These are phyloP conservation scores for Rubroshorea leprosula DNA, from an alignment of 345 rosid species.

Conservation along the genomic window DNA sequence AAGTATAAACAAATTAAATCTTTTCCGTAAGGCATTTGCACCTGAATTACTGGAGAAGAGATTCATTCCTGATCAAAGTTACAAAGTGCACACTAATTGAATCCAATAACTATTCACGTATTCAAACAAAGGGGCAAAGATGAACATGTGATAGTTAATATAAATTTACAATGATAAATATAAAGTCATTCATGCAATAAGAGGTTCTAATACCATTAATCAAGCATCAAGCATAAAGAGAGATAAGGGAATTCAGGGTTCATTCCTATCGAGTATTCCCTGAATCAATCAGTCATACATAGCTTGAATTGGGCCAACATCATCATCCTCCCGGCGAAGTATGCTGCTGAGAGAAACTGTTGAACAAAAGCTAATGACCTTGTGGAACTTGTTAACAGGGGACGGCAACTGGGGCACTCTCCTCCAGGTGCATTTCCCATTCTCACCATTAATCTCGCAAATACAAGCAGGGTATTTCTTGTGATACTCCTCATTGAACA, in stretches of 20 bases:
- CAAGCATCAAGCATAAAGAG: constrained; percentile 2
- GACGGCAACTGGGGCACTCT: constrained; percentile 64
- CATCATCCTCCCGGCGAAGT: constrained; percentile 30
- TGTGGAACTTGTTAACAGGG: constrained; percentile 79
- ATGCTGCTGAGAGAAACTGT: constrained; percentile 39
- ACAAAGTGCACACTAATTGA: neutral
- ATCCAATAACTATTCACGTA: neutral
- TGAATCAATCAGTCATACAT: constrained; percentile 2
- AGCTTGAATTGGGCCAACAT: constrained; percentile 12
- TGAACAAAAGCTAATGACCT: constrained; percentile 76
- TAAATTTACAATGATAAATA: neutral
- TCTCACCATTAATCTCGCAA: constrained; percentile 45
- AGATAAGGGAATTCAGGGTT: neutral
- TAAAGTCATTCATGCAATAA: neutral
- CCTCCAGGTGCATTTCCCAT: constrained; percentile 56
- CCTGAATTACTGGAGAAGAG: neutral
- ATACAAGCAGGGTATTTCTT: constrained; percentile 83
- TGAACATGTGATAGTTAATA: neutral
- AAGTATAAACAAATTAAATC: too few relatives aligned
- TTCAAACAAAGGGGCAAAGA: neutral
- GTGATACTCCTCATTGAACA: constrained; percentile 74
- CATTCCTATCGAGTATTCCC: constrained; percentile 6
- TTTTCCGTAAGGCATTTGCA: too few relatives aligned
- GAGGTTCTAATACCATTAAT: neutral
- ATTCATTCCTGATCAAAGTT: neutral